Evolutionary conservation across 257 asterid genomes (phyloP).

Genomic region (Plectranthus barbatus): DNA sequence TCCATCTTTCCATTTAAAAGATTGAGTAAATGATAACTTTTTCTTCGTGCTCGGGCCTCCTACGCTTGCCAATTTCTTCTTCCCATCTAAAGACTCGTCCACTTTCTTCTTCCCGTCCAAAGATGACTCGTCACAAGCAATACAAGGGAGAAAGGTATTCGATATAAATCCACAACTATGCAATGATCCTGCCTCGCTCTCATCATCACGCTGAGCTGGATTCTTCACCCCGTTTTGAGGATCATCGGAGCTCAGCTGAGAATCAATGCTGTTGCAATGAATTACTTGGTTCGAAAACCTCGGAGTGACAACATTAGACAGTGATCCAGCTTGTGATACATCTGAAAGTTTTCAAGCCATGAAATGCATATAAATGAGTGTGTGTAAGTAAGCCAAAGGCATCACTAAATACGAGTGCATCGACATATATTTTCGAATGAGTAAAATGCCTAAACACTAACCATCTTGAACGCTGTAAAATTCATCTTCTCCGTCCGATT

Average conservation of each 20-base stretch:
- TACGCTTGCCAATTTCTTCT: conserved; percentile 32
- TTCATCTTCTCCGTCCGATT: conserved; percentile 83
- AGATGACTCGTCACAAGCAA: conserved; percentile 50
- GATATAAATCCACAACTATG: conserved; percentile 60
- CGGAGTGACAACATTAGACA: conserved; percentile 70
- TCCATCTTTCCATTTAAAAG: conserved; percentile 69
- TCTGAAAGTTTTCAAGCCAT: conserved; percentile 38
- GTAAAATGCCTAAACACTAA: conserved; percentile 19
- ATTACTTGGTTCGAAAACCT: conserved; percentile 48
- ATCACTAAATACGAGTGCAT: not conserved
- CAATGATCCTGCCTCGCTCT: conserved; percentile 28
- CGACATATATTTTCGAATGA: not conserved
- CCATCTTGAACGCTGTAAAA: conserved; percentile 93
- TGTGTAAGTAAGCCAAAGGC: not conserved
- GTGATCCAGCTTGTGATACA: conserved; percentile 73
- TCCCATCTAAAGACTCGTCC: conserved; percentile 33
- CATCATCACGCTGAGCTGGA: conserved; percentile 20
- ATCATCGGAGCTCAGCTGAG: conserved; percentile 32
- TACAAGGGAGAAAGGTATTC: conserved; percentile 67
- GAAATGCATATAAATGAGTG: not conserved
- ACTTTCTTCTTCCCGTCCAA: not conserved
- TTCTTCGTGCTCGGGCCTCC: conserved; percentile 48
- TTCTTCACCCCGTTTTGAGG: conserved; percentile 34
- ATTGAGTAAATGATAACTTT: conserved; percentile 43
- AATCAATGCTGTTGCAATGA: conserved; percentile 26